Conservation (phyloP, 768 basidiomycete genomes). For the Panaeolus cyanescens region DNA sequence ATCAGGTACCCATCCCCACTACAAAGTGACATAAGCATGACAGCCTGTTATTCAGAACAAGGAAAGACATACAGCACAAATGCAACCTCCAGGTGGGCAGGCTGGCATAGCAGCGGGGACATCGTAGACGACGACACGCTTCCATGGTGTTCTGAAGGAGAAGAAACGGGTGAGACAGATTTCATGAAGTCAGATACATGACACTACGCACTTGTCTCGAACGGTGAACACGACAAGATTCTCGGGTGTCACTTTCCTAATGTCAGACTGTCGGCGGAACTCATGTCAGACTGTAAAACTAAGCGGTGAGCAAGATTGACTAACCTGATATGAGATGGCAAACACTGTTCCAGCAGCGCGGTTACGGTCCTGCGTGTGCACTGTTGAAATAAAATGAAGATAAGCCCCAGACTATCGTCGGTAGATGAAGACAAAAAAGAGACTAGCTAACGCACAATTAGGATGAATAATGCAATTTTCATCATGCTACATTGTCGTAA, state of each 20-base stretch:
- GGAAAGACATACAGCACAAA: conserved; percentile 45
- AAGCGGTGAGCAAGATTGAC: conserved; percentile 3
- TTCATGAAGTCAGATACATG: background rate
- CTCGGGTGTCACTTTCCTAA: conserved; percentile 44
- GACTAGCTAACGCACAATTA: background rate
- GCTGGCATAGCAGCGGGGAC: conserved; percentile 51
- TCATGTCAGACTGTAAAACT: background rate
- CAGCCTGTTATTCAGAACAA: background rate
- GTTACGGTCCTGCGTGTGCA: conserved; percentile 53
- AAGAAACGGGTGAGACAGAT: background rate
- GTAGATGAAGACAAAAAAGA: no score
- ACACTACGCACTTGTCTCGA: conserved; percentile 40
- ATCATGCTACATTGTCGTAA: background rate
- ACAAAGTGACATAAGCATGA: conserved; percentile 5
- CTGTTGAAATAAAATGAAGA: conserved; percentile 31
- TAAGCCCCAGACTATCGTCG: no score
- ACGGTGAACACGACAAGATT: conserved; percentile 57
- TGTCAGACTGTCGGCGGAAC: conserved; percentile 40
- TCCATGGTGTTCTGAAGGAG: conserved; percentile 50
- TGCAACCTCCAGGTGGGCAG: conserved; percentile 52
- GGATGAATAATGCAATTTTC: background rate
- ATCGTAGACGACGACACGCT: conserved; percentile 45
- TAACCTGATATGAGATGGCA: conserved; percentile 53
- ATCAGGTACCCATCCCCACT: conserved; percentile 60
- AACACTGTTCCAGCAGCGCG: conserved; percentile 58